Percentiles rank a stretch among this genome's conserved stretches.
Evolutionary conservation across 768 basidiomycete genomes (phyloP).

Genomic region (Suillus fuscotomentosus): DNA sequence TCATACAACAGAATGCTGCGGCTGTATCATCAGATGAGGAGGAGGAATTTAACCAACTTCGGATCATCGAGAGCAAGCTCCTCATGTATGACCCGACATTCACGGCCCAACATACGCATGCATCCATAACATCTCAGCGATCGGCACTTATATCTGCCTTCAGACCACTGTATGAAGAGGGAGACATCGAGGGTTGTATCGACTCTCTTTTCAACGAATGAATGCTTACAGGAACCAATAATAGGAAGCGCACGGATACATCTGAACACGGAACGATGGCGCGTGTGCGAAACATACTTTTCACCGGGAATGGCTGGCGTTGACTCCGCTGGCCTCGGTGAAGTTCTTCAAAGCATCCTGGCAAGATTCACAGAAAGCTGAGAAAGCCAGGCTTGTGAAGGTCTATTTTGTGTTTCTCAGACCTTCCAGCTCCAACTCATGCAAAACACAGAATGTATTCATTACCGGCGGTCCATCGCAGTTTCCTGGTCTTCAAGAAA

Average conservation of each 20-base stretch:
- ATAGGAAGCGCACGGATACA: conserved; percentile 75
- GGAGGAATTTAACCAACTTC: conserved; percentile 71
- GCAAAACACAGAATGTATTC: conserved; percentile 70
- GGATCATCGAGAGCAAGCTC: conserved; percentile 75
- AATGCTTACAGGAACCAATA: neutral
- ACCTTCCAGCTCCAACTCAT: neutral
- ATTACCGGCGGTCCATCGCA: conserved; percentile 82
- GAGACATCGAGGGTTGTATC: conserved; percentile 57
- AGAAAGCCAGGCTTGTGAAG: conserved; percentile 73
- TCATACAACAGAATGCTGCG: conserved; percentile 55
- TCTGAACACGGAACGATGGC: conserved; percentile 85
- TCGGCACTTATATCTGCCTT: conserved; percentile 89
- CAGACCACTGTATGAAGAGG: conserved; percentile 74
- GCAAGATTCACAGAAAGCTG: conserved; percentile 63
- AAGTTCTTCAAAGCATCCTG: conserved; percentile 84
- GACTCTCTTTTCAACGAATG: neutral
- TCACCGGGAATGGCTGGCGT: conserved; percentile 92
- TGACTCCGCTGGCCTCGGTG: conserved; percentile 93
- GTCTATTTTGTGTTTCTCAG: conserved; percentile 37
- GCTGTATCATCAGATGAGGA: conserved; percentile 86
- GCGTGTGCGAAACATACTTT: conserved; percentile 92
- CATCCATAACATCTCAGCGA: conserved; percentile 69
- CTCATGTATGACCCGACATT: conserved; percentile 85
- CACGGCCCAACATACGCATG: conserved; percentile 77
- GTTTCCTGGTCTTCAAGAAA: conserved; percentile 63